phyloP scores from a whole-genome alignment of 2,329 filamentous ascomycete genomes.

The Aspergillus sojae region DNA sequence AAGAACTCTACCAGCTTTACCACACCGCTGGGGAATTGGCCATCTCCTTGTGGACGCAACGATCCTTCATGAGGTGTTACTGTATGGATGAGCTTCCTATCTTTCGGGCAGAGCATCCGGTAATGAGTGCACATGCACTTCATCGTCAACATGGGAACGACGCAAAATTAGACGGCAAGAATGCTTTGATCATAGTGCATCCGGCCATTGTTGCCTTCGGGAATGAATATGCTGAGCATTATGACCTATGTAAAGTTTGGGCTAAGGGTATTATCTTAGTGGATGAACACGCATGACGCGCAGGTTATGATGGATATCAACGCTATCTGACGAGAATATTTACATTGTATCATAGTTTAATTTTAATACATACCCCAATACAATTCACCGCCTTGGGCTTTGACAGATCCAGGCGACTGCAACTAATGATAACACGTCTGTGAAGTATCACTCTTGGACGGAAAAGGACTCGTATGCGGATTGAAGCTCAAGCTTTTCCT shows the following conservation, averaged over 20 bases:
- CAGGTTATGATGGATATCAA: not conserved
- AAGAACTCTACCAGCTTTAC: constrained; percentile 12
- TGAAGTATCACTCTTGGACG: not conserved
- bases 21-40: constrained; percentile 16
- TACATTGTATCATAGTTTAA: not conserved
- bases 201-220: constrained; percentile 26
- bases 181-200: constrained; percentile 20
- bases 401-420: not conserved
- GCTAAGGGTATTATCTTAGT: constrained; percentile 23
- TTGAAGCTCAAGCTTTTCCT: too few species aligned
- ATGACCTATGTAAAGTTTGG: constrained; percentile 25
- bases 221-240: constrained; percentile 25
- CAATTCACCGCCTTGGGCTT: not conserved
- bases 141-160: constrained; percentile 26
- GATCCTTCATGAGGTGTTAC: constrained; percentile 16
- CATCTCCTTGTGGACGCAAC: constrained; percentile 23
- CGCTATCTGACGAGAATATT: not conserved
- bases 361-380: not conserved
- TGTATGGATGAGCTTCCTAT: not conserved
- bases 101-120: not conserved
- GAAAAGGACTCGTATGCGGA: too few species aligned
- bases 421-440: not conserved
- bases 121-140: constrained; percentile 22
- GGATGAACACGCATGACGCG: constrained; percentile 4
- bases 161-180: constrained; percentile 16